Conservation (phyloP, 106 monocot species). For the Apostasia shenzhenica region DNA sequence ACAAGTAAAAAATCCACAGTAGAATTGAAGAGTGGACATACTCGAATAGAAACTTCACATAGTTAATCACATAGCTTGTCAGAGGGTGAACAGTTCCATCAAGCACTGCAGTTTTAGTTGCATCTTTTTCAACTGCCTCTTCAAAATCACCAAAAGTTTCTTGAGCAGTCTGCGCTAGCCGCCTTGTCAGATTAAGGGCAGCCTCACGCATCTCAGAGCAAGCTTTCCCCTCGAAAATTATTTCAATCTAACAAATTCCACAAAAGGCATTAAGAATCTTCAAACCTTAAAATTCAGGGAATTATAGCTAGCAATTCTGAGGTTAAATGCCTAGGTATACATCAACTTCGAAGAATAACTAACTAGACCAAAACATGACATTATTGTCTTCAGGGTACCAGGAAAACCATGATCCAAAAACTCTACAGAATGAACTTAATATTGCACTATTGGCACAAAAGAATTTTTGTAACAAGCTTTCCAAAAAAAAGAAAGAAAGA, state of each 20-base stretch:
- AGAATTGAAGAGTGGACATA: slow-evolving; percentile 11
- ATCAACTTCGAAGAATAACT: no score
- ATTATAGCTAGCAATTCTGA: no score
- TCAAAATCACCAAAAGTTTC: slow-evolving; percentile 94
- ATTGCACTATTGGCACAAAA: no score
- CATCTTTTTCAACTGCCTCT: slow-evolving; percentile 97
- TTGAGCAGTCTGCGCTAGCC: slow-evolving; percentile 75
- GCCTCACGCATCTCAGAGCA: slow-evolving; percentile 66
- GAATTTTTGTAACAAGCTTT: no score
- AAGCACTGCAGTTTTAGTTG: slow-evolving; percentile 69
- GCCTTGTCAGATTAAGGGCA: slow-evolving; percentile 53
- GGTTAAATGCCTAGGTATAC: no score
- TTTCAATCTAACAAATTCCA: slow-evolving; percentile 49
- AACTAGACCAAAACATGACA: no score
- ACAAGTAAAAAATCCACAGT: neutral
- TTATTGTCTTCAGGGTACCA: no score
- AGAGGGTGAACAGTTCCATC: slow-evolving; percentile 93
- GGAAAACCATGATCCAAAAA: no score
- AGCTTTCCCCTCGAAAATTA: slow-evolving; percentile 77
- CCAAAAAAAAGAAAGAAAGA: no score
- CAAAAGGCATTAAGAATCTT: no score
- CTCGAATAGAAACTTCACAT: slow-evolving; percentile 57
- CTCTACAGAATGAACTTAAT: no score
- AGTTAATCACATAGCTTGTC: slow-evolving; percentile 79
- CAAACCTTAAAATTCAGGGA: no score